phyloP scores from a whole-genome alignment of 495 filamentous ascomycete genomes.

The Bacidia gigantensis region DNA sequence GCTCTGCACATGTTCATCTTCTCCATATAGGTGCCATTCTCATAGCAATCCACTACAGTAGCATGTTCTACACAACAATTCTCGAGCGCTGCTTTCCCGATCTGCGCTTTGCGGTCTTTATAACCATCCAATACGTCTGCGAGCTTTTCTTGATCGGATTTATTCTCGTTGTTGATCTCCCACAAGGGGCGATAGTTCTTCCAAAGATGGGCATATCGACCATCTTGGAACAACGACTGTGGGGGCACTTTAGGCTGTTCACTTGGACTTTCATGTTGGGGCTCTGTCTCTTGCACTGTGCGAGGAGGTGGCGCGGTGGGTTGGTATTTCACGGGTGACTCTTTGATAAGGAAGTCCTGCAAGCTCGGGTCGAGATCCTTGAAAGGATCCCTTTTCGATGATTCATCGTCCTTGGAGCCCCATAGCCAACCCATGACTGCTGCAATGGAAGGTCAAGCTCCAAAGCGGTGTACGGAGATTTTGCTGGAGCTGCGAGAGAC shows the following conservation, averaged over 20 bases:
- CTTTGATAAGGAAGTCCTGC: slow-evolving; percentile 69
- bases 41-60: slow-evolving; percentile 62
- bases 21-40: slow-evolving; percentile 40
- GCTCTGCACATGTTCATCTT: slow-evolving; percentile 58
- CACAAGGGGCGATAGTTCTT: slow-evolving; percentile 61
- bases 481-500: too few relatives aligned
- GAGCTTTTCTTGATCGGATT: slow-evolving; percentile 60
- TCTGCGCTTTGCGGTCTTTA: slow-evolving; percentile 64
- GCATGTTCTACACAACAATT: slow-evolving; percentile 83
- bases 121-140: slow-evolving; percentile 64
- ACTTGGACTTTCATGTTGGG: slow-evolving; percentile 19
- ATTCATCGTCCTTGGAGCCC: slow-evolving; percentile 31
- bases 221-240: slow-evolving; percentile 56
- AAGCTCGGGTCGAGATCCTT: slow-evolving; percentile 71
- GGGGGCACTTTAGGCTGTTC: slow-evolving; percentile 27
- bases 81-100: slow-evolving; percentile 74
- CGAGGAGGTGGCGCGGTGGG: slow-evolving; percentile 24
- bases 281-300: slow-evolving; percentile 9
- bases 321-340: slow-evolving; percentile 67
- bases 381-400: slow-evolving; percentile 50
- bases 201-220: slow-evolving; percentile 91
- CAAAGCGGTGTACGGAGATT: too few relatives aligned
- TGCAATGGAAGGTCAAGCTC: background rate
- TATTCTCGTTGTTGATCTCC: slow-evolving; percentile 46
- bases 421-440: slow-evolving; percentile 62